Percentiles rank a stretch among this genome's conserved stretches.
Conservation (phyloP, 2,329 filamentous ascomycete genomes). For the Paecilomyces variotii region DNA sequence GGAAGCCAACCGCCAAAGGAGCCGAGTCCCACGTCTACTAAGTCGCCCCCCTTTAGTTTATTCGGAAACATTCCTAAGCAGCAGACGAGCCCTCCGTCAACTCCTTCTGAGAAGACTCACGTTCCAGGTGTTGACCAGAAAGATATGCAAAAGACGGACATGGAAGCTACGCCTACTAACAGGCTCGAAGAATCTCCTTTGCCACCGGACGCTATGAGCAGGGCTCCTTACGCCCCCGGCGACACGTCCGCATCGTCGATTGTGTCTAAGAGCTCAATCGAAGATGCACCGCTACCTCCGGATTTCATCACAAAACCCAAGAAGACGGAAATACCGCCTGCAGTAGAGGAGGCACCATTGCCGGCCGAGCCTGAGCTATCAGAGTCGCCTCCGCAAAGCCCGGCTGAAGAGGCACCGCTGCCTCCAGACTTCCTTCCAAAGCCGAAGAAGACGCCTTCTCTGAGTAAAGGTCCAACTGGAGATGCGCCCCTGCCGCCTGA, state of each 20-base stretch:
- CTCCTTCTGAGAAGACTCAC: constrained; percentile 25
- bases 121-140: constrained; percentile 17
- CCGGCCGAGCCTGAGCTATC: constrained; percentile 13
- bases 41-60: constrained; percentile 24
- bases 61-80: constrained; percentile 14
- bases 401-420: constrained; percentile 16
- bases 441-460: constrained; percentile 3
- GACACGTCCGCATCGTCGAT: constrained; percentile 41
- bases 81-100: constrained; percentile 20
- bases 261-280: constrained; percentile 4
- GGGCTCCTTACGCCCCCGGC: constrained; percentile 36
- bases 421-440: constrained; percentile 16
- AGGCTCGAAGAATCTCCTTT: constrained; percentile 31
- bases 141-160: constrained; percentile 25
- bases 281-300: constrained; percentile 18
- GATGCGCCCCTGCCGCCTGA: not conserved
- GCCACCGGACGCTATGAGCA: constrained; percentile 42
- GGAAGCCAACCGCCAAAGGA: constrained; percentile 20
- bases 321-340: constrained; percentile 5
- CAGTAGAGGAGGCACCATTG: constrained; percentile 15
- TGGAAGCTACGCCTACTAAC: constrained; percentile 21
- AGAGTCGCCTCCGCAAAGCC: constrained; percentile 5
- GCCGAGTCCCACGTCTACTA: constrained; percentile 17
- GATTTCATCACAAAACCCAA: constrained; percentile 11
- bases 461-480: not conserved